phyloP scores from a whole-genome alignment of 2,329 filamentous ascomycete genomes.

The Aspergillus carbonarius region DNA sequence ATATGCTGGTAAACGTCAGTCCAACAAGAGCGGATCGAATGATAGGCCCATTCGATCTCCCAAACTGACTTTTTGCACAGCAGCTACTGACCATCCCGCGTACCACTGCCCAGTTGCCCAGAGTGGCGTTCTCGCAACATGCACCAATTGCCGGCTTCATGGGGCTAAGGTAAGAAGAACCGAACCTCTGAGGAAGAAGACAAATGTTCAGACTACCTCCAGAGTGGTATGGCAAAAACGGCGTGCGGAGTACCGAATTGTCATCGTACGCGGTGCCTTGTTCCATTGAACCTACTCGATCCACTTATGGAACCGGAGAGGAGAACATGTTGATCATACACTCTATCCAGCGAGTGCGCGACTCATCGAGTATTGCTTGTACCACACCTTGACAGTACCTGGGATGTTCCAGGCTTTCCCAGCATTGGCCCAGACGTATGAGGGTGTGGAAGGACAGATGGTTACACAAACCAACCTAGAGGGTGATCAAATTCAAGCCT shows the following conservation, averaged over 20 bases:
- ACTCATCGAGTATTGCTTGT: too few species aligned
- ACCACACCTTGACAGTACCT: too few species aligned
- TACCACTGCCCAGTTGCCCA: not conserved
- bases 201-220: not conserved
- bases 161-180: not conserved
- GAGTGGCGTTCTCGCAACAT: not conserved
- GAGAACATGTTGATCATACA: constrained; percentile 1
- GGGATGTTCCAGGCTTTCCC: too few species aligned
- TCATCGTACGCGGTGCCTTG: not conserved
- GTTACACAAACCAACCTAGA: not conserved
- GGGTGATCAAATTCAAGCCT: not conserved
- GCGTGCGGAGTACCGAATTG: not conserved
- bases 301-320: not conserved
- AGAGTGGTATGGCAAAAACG: not conserved
- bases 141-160: too few species aligned
- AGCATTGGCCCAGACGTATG: not conserved
- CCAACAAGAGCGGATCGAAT: not conserved
- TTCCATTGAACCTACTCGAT: not conserved
- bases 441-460: not conserved
- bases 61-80: not conserved
- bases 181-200: not conserved
- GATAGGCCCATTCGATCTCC: not conserved
- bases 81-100: not conserved
- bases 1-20: not conserved
- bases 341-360: not conserved